Evolutionary conservation across 2,329 filamentous ascomycete genomes (phyloP), one percentile per base, ranked within the genome.

Genomic region (Venturiaceae sp.): DNA sequence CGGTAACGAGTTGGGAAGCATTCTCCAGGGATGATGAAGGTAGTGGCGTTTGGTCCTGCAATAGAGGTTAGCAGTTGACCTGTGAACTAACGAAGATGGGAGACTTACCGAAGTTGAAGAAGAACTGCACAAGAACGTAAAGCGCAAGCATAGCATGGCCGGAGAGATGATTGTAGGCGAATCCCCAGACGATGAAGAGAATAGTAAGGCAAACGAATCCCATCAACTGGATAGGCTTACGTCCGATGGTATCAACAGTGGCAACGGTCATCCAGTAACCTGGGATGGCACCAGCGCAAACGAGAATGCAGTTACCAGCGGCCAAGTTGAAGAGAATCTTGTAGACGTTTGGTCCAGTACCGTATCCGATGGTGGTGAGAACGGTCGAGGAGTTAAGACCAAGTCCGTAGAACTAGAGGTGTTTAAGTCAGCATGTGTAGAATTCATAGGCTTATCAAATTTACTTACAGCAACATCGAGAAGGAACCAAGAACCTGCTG

Each of bases 191-290:
- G 66, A 72, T 74, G 71, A 79, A 78, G 61, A 78, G 68, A 60
- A 76, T 69, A 58, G 76, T 78, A 1, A 78, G 68, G 58, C 78
- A 69, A 61, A 66, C 65, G 66, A 79, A 79, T 34, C 76, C 76
- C 61, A 76, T 79, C 58, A 87, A 72, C 73, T 89, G 88, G 60
- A 92, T 90, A 1, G 87, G 82, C 75, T 90, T 90, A 66, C 88
- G 86, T 58, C 88, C 88, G 14, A 92, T 65, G 1, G 80, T 87
- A 71, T 92, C 88, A 58, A 90, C 83, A 1, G 83, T 84, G 11
- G 83, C 83, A 6, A 91, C 87, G 0, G 87, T 88, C n/a, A 90
- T 81, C 88, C 88, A 92, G 77, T 92, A 92, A 14, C 88, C 88
- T 0, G 88, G 88, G 13, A 92, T 87, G 52, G 88, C 86, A 59